Evolutionary conservation across 495 filamentous ascomycete species (phyloP), one percentile per base, ranked within the genome.

Genomic region (Neurospora sp.): DNA sequence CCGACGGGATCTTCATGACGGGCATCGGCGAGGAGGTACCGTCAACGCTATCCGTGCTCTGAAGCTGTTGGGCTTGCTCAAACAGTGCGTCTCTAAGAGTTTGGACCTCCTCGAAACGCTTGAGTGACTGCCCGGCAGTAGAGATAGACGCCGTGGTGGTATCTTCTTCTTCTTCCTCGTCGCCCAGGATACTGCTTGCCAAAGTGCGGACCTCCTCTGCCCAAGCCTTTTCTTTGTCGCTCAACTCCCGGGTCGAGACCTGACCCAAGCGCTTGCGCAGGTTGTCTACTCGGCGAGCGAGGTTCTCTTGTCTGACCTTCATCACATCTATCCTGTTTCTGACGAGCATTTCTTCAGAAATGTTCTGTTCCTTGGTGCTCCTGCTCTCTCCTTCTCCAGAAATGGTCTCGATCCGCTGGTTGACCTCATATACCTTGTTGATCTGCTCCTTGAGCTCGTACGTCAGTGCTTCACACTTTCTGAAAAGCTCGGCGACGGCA

Each of bases 401-500:
- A 38, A 93, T 84, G 9, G 81, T 82, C 72, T 94, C 90, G 69
- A 94, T 87, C 44, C 88, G 86, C 48, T 85, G 82, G 41, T 89
- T 89, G 5, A 91, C 86, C 79, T 92, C 88, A n/a, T 88, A 87
- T 5, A 89, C 86, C 74, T 90, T 89, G 73, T 79, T 84, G 61
- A 97, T 85, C 79, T 97, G 94, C 41, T 90, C 88, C 38, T 83
- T 81, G 70, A 97, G 85, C 79, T 97, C 93, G 3, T 84, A 83
- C 76, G 89, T 89, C 48, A 97, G 81, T 16, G 90, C 84, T 76
- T 93, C 88, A 76, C 92, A 94, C 31, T 91, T 87, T 18, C 90
- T 86, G 83, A 97, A 97, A 10, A 97, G 84, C 76, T 96, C 93
- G 1, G 94, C 88, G 3, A 92, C 94, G 12, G 92, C 93, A 69